Evolutionary conservation across 805 yeast genomes (phyloP).

Genomic region (Wickerhamomyces chambardii): DNA sequence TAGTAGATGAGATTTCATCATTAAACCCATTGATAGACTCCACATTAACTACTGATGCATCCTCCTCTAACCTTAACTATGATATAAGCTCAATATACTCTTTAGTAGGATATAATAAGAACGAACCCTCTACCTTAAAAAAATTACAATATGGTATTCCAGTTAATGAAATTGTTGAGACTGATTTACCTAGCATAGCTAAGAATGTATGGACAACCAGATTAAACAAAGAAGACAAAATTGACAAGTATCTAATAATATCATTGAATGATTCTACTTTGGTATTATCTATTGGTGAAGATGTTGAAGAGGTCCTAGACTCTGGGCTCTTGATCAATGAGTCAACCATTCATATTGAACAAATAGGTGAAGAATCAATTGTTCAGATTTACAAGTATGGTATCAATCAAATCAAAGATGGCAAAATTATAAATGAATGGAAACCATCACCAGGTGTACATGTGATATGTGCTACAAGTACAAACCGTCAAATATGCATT

Average conservation of each 20-base stretch:
- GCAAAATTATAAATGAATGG: constrained; percentile 46
- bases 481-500: constrained; percentile 58
- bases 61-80: constrained; percentile 21
- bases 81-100: constrained; percentile 30
- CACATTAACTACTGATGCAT: constrained; percentile 19
- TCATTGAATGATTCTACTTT: constrained; percentile 60
- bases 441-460: constrained; percentile 70
- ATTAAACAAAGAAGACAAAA: constrained; percentile 29
- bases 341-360: constrained; percentile 60
- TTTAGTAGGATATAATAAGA: constrained; percentile 31
- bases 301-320: constrained; percentile 64
- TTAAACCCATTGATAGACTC: constrained; percentile 45
- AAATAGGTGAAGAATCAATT: constrained; percentile 52
- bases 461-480: constrained; percentile 51
- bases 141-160: constrained; percentile 48
- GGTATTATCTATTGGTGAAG: constrained; percentile 71
- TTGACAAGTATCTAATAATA: constrained; percentile 58
- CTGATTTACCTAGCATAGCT: constrained; percentile 67
- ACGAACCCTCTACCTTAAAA: constrained; percentile 33
- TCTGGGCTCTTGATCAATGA: constrained; percentile 50
- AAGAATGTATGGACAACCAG: constrained; percentile 58
- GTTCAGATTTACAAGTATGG: constrained; percentile 72
- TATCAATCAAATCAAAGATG: constrained; percentile 42
- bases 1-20: constrained; percentile 37
- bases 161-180: constrained; percentile 54